Conservation (phyloP, 106 monocot genomes). For the Cymbidium sinense region DNA sequence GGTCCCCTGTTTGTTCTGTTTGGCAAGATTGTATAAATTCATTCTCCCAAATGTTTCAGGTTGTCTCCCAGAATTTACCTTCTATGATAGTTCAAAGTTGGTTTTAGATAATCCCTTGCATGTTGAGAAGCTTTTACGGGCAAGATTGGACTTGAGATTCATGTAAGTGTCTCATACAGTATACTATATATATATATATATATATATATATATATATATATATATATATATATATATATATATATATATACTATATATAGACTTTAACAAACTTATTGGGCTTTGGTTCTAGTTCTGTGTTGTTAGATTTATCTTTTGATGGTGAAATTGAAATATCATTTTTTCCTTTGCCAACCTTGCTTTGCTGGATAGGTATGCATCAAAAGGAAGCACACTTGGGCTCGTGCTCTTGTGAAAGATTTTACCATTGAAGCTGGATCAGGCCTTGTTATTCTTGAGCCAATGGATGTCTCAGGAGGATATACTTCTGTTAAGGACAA, state of each 20-base stretch:
- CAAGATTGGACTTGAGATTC: conserved; percentile 88
- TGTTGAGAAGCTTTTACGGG: conserved; percentile 88
- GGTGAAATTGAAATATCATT: neutral
- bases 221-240: too few relatives aligned
- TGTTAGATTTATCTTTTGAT: neutral
- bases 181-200: neutral
- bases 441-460: conserved; percentile 86
- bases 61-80: conserved; percentile 89
- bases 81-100: conserved; percentile 81
- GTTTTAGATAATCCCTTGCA: conserved; percentile 60
- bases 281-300: neutral
- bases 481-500: conserved; percentile 91
- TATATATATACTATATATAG: too few relatives aligned
- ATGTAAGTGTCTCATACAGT: conserved; percentile 36
- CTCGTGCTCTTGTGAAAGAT: conserved; percentile 75
- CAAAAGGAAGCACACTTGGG: conserved; percentile 84
- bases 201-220: too few relatives aligned
- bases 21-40: neutral
- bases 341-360: neutral
- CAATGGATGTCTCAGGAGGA: conserved; percentile 80
- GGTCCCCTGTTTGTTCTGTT: neutral
- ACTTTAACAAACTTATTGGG: neutral
- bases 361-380: conserved; percentile 66
- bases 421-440: conserved; percentile 89
- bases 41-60: conserved; percentile 25